A percentile compares a stretch with the other conserved stretches of the same genome.
phyloP scores from a whole-genome alignment of 2,329 filamentous ascomycete genomes.

The Lasiodiplodia sp. region DNA sequence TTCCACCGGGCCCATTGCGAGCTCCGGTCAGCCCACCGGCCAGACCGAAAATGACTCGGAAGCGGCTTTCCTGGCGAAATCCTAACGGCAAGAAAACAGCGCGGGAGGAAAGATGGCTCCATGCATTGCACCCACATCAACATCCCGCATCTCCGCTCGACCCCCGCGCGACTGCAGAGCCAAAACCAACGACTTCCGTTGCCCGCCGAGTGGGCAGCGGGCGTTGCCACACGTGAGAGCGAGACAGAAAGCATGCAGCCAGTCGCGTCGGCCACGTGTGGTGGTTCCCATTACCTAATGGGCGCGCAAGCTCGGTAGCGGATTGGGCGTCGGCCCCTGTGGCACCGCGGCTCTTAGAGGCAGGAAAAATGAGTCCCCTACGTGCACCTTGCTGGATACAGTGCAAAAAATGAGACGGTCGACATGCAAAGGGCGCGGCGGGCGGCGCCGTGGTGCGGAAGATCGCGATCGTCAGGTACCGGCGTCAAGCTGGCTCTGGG shows the following conservation, averaged over 20 bases:
- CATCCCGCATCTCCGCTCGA: constrained; percentile 4
- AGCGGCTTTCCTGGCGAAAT: neutral
- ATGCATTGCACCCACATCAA: constrained; percentile 1
- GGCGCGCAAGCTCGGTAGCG: constrained; percentile 20
- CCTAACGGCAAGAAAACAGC: neutral
- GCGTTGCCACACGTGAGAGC: constrained; percentile 14
- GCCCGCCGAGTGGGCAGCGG: neutral
- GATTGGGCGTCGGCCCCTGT: constrained; percentile 20
- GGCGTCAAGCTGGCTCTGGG: constrained; percentile 7
- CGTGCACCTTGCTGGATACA: constrained; percentile 19
- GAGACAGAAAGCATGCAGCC: constrained; percentile 3
- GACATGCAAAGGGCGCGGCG: constrained; percentile 17
- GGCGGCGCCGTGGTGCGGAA: constrained; percentile 28
- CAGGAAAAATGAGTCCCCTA: constrained; percentile 5
- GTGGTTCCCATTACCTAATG: constrained; percentile 29
- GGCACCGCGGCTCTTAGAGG: neutral
- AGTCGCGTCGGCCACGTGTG: constrained; percentile 28
- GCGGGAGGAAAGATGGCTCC: constrained; percentile 9
- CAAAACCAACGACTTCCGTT: constrained; percentile 18
- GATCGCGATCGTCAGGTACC: constrained; percentile 31
- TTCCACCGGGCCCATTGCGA: constrained; percentile 12
- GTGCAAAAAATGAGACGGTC: neutral
- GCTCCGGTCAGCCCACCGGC: constrained; percentile 15
- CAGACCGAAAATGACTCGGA: constrained; percentile 2
- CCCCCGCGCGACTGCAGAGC: constrained; percentile 4